phyloP scores from a whole-genome alignment of 371 early-diverging fungal species.

The Batrachochytrium dendrobatidis region DNA sequence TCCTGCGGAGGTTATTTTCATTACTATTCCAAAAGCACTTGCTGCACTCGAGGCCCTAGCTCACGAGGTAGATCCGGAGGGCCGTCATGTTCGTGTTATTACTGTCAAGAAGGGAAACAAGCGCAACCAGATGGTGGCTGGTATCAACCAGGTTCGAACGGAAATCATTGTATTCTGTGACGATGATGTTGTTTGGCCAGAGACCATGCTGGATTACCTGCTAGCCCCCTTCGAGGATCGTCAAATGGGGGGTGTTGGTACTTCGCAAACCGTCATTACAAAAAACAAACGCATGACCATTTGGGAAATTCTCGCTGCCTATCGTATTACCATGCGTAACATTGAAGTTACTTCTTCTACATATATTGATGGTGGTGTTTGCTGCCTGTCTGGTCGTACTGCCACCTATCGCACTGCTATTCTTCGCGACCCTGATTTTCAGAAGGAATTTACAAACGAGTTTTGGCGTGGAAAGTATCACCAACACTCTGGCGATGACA shows the following conservation, averaged over 20 bases:
- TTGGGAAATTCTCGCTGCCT: constrained; percentile 68
- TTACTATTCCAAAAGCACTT: constrained; percentile 23
- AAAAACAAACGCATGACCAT: constrained; percentile 53
- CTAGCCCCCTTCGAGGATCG: constrained; percentile 69
- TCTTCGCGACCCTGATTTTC: constrained; percentile 64
- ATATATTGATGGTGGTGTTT: constrained; percentile 70
- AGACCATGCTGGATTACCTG: constrained; percentile 54
- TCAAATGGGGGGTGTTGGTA: constrained; percentile 63
- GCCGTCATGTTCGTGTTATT: constrained; percentile 19
- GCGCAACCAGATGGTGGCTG: constrained; percentile 65
- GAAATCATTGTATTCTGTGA: constrained; percentile 70
- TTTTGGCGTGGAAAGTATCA: constrained; percentile 64
- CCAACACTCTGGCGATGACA: constrained; percentile 70
- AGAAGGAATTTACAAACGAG: constrained; percentile 61
- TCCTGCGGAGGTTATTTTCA: constrained; percentile 49
- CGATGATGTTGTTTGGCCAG: constrained; percentile 66
- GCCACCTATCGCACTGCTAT: constrained; percentile 68
- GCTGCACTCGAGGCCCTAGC: constrained; percentile 23
- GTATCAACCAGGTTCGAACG: constrained; percentile 54
- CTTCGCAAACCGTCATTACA: constrained; percentile 59
- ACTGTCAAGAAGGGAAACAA: constrained; percentile 44
- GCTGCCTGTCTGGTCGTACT: constrained; percentile 71
- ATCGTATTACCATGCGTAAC: constrained; percentile 63
- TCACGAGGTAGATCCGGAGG: constrained; percentile 20
- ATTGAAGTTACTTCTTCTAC: constrained; percentile 69